phyloP scores from a whole-genome alignment of 192 early-diverging fungal species.

The Coemansia sp. region DNA sequence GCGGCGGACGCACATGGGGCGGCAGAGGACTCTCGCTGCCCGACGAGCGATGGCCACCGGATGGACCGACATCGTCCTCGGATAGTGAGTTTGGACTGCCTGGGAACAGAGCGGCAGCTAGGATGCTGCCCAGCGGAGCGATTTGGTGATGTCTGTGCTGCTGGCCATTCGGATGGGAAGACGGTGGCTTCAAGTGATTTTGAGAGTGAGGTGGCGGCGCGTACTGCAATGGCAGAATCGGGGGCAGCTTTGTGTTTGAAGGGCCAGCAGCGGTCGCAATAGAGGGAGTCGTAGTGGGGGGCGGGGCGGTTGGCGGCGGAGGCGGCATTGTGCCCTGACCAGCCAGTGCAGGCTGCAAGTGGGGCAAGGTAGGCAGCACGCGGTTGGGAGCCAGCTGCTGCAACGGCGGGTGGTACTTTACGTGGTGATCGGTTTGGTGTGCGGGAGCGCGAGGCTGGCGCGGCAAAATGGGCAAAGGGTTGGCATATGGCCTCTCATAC shows the following conservation, averaged over 20 bases:
- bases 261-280: background rate
- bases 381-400: constrained; percentile 23
- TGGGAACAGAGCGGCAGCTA: constrained; percentile 45
- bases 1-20: constrained; percentile 31
- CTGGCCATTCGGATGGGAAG: constrained; percentile 14
- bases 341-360: constrained; percentile 42
- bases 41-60: constrained; percentile 46
- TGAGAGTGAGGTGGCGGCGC: constrained; percentile 2
- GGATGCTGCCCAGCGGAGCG: constrained; percentile 41
- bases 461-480: constrained; percentile 52
- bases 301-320: constrained; percentile 37
- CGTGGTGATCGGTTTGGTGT: constrained; percentile 9
- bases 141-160: constrained; percentile 25
- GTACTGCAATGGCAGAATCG: constrained; percentile 23
- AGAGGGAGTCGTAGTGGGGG: background rate
- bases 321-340: constrained; percentile 48
- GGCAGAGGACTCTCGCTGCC: constrained; percentile 51
- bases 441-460: constrained; percentile 24
- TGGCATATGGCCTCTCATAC: constrained; percentile 48
- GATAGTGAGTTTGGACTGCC: constrained; percentile 48
- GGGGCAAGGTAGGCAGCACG: constrained; percentile 43
- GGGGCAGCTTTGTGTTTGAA: constrained; percentile 19
- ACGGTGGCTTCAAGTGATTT: constrained; percentile 13
- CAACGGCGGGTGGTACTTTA: constrained; percentile 21
- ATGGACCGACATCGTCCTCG: constrained; percentile 38